Conservation (phyloP, 768 basidiomycete species). For the Suillus discolor region DNA sequence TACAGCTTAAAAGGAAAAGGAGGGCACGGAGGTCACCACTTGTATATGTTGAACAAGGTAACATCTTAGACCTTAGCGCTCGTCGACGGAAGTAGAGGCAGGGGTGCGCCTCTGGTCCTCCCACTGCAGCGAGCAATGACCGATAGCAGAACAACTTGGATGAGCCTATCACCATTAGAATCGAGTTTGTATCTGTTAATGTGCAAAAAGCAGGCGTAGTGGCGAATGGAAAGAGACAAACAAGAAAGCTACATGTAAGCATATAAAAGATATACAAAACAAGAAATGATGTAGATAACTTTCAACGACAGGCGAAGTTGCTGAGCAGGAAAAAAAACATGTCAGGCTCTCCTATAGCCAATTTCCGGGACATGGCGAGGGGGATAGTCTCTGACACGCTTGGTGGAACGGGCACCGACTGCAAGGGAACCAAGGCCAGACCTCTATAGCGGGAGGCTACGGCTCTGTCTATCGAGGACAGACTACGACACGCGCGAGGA, state of each 20-base stretch:
- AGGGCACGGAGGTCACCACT: too few relatives aligned
- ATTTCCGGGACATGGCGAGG: constrained; percentile 37
- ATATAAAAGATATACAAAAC: constrained; percentile 3
- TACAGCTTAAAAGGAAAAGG: too few relatives aligned
- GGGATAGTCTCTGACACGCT: constrained; percentile 42
- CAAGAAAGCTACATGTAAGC: not conserved
- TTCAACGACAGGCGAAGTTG: constrained; percentile 2
- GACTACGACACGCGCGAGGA: too few relatives aligned
- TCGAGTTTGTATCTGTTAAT: not conserved
- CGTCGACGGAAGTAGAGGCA: not conserved
- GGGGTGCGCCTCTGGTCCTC: not conserved
- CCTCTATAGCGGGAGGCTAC: too few relatives aligned
- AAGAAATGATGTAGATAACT: not conserved
- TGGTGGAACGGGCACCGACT: not conserved
- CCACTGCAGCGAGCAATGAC: too few relatives aligned
- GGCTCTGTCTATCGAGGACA: too few relatives aligned
- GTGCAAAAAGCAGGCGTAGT: not conserved
- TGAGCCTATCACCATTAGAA: not conserved
- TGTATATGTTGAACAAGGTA: too few relatives aligned
- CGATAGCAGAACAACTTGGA: not conserved
- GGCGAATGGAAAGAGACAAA: not conserved
- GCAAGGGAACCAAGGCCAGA: too few relatives aligned
- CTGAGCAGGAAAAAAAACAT: constrained; percentile 1
- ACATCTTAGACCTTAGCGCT: not conserved
- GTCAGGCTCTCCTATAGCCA: constrained; percentile 32